A percentile compares a stretch with the other conserved stretches of the same genome.
Evolutionary conservation across 176 grass and related monocot species (phyloP).

Genomic region (Oryza nivara): DNA sequence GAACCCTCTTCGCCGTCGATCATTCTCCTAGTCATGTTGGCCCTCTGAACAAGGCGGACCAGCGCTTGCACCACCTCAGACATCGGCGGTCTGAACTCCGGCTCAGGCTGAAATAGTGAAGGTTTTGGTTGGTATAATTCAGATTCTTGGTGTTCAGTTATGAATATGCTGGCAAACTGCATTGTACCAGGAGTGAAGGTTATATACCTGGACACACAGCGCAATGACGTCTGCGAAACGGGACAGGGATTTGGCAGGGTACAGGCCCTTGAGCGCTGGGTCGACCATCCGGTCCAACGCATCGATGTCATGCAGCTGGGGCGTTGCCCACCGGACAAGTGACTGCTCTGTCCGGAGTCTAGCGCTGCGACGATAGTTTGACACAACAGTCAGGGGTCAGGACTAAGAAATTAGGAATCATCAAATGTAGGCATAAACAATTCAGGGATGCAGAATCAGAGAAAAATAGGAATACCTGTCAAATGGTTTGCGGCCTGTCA

Average conservation of each 20-base stretch:
- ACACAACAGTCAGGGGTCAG: slow-evolving; percentile 31
- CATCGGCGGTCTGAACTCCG: slow-evolving; percentile 91
- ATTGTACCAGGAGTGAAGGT: neutral
- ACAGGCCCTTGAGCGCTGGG: slow-evolving; percentile 72
- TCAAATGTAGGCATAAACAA: slow-evolving; percentile 5
- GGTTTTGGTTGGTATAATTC: slow-evolving; percentile 31
- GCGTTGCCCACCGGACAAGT: slow-evolving; percentile 77
- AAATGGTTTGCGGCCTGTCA: slow-evolving; percentile 85
- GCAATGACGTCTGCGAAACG: slow-evolving; percentile 79
- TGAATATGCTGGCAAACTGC: neutral
- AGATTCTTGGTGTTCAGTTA: neutral
- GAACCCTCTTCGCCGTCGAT: slow-evolving; percentile 68
- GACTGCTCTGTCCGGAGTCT: slow-evolving; percentile 67
- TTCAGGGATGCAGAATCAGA: neutral
- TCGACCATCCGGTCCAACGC: slow-evolving; percentile 84
- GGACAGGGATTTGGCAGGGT: slow-evolving; percentile 85
- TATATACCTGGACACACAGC: slow-evolving; percentile 78
- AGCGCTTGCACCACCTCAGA: slow-evolving; percentile 86
- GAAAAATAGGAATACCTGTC: slow-evolving; percentile 53
- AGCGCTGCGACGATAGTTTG: slow-evolving; percentile 40
- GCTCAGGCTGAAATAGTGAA: slow-evolving; percentile 68
- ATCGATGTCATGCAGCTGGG: slow-evolving; percentile 87
- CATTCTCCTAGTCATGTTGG: slow-evolving; percentile 75
- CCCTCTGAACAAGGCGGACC: slow-evolving; percentile 85
- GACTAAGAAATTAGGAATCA: neutral